These are phyloP conservation scores for Bombardia bombarda DNA, from an alignment of 495 filamentous ascomycete genomes.

Conservation along the genomic window DNA sequence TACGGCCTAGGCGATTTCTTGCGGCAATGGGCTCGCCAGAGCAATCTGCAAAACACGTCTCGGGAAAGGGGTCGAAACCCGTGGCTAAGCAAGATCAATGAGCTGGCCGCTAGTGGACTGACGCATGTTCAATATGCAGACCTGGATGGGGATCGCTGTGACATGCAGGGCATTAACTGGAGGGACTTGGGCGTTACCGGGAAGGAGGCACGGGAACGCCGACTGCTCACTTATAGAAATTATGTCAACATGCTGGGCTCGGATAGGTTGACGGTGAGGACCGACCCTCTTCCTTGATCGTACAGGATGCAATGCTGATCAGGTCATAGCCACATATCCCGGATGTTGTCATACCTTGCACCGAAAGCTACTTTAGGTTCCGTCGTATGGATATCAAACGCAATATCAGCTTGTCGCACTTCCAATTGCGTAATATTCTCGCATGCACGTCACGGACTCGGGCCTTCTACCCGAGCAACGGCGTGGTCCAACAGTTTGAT, in stretches of 20 bases:
- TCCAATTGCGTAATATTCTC: constrained; percentile 82
- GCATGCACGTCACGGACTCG: constrained; percentile 65
- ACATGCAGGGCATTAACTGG: constrained; percentile 79
- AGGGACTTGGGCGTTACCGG: constrained; percentile 53
- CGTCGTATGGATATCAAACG: constrained; percentile 59
- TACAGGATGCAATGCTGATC: not conserved
- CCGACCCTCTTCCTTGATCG: not conserved
- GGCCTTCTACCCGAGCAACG: constrained; percentile 64
- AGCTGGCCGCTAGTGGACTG: constrained; percentile 5
- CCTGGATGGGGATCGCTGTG: constrained; percentile 51
- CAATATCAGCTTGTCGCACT: constrained; percentile 65
- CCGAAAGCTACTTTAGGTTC: constrained; percentile 59
- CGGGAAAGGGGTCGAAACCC: constrained; percentile 10
- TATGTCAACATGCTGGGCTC: constrained; percentile 41
- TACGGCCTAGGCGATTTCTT: constrained; percentile 21
- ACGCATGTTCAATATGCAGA: constrained; percentile 33
- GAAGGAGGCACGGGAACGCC: constrained; percentile 49
- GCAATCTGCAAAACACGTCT: constrained; percentile 4
- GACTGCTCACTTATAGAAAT: constrained; percentile 49
- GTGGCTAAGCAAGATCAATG: constrained; percentile 15
- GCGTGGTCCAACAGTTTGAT: constrained; percentile 48
- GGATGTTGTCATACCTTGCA: constrained; percentile 29
- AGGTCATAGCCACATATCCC: constrained; percentile 18
- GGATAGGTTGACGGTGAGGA: constrained; percentile 30
- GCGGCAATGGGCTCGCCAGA: constrained; percentile 22